Evolutionary conservation across 768 basidiomycete genomes (phyloP), one percentile per base, ranked within the genome.

Genomic region (Botryobasidium botryosum): DNA sequence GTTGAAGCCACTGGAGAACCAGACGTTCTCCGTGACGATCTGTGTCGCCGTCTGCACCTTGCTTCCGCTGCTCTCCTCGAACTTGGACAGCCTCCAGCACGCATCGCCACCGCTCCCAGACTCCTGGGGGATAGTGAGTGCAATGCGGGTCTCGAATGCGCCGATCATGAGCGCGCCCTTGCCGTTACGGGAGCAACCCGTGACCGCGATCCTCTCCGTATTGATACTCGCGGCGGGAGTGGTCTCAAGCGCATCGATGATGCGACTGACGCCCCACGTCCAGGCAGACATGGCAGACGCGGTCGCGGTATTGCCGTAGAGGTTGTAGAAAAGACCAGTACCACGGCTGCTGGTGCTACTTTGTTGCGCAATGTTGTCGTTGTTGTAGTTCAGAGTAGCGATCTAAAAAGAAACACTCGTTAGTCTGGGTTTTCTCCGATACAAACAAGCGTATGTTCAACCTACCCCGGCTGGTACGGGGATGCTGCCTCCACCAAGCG

Each of bases 21-120:
- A 76, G 27, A 72, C 72, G 56, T 76, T 74, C 61, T 76, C 73
- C 33, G 57, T 58, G 45, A 76, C 67, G 51, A 76, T 76, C 55
- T 76, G 68, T 4, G 64, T 62, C 4, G 72, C 71, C 5, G 70
- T 71, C 57, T 76, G 74, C 2, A 69, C 69, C 40, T 50, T 50
- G 24, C 59, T 59, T 2, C 72, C 72, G 17, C 51, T 53, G 28
- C 55, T 51, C 50, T 64, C 56, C 64, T 71, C 66, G 39, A 53
- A 65, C 51, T 69, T 64, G 20, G 72, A 74, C 46, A 76, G 60
- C 35, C 73, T 67, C 74, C 74, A 76, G 60, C 68, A 71, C n/a
- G 67, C 68, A 21, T 64, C 67, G 5, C 74, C 73, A 39, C 74
- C 73, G 10, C 71, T 71, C 8, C 74, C 74, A 12, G 72, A 74